Evolutionary conservation across 192 early-diverging fungal genomes (phyloP).

Genomic region (Coemansia aciculifera): DNA sequence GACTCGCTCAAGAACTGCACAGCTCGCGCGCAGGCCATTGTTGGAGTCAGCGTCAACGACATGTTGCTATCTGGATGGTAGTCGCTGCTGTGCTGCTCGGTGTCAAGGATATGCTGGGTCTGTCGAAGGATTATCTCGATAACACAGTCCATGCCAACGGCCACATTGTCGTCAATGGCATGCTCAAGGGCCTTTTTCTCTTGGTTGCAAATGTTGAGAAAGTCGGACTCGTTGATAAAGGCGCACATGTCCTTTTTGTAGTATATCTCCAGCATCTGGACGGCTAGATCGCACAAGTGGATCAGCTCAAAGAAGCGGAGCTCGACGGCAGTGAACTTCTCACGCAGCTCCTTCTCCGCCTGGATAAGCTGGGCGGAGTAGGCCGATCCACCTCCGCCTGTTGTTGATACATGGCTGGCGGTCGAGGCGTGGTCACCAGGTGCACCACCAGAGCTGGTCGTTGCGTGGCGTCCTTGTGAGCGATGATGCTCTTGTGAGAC

Average conservation of each 20-base stretch:
- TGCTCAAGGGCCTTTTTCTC: constrained; percentile 91
- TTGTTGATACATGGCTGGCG: constrained; percentile 47
- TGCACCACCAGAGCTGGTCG: background rate
- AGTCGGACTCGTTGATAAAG: constrained; percentile 88
- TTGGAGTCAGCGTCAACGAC: constrained; percentile 68
- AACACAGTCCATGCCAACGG: constrained; percentile 87
- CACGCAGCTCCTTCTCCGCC: constrained; percentile 36
- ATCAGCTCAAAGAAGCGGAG: constrained; percentile 91
- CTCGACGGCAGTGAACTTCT: constrained; percentile 61
- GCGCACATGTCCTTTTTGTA: constrained; percentile 83
- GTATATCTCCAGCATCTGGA: constrained; percentile 94
- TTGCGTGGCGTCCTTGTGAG: constrained; percentile 5
- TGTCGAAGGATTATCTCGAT: constrained; percentile 87
- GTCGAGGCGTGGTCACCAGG: constrained; percentile 1
- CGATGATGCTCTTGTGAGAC: constrained; percentile 10
- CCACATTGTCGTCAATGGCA: constrained; percentile 85
- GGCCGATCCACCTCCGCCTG: constrained; percentile 38
- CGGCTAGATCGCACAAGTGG: constrained; percentile 88
- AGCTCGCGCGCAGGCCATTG: constrained; percentile 75
- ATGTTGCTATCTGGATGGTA: constrained; percentile 70
- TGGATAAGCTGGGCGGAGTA: constrained; percentile 52
- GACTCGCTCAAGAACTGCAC: constrained; percentile 80
- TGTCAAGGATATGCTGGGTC: constrained; percentile 78
- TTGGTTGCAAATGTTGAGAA: constrained; percentile 86
- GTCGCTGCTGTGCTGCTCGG: constrained; percentile 66